Evolutionary conservation across 768 basidiomycete species (phyloP), one percentile per base, ranked within the genome.

Genomic region (Boletus fagicola): DNA sequence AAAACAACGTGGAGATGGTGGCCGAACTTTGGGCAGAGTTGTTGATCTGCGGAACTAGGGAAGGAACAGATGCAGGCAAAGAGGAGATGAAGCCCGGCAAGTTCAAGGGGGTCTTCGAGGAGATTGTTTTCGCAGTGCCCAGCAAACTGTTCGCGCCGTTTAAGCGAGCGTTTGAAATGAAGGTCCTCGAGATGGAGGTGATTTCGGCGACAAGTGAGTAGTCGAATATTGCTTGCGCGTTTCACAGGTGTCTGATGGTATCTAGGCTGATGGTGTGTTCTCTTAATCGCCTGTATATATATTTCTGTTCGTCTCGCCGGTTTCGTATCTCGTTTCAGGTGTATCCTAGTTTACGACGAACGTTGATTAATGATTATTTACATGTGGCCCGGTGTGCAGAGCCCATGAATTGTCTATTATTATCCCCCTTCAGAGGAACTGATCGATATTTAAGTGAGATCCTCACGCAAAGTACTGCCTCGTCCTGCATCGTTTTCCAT

Each of bases 21-120:
- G 78, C 76, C 18, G 65, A 70, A 47, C 72, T 79, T 28, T 80
- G 79, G 78, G 78, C 79, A 15, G 77, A 78, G 65, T 61, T 81
- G 15, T 65, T 81, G 18, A 72, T 73, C 6, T 77, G 72, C 24
- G 76, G 72, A 7, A 68, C 64, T 5, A 43, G 50, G 18, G 67
- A 71, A 48, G 66, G 62, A 57, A 65, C 49, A 22, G 59, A 57
- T 39, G 62, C 43, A 51, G 49, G 49, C 9, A 60, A 60, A 54
- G 68, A 60, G 13, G 61, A 57, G 39, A 58, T 24, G n/a, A 47
- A n/a, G 20, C 50, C 53, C 5, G 74, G 76, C 43, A 66, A 70
- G 54, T 79, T 79, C 66, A 73, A 71, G 56, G 63, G 73, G 42
- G 68, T 72, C 0, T 80, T 80, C 50, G 76, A 79, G 55, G 65